Evolutionary conservation across 2,329 filamentous ascomycete genomes (phyloP).

Genomic region (Gaeumannomyces tritici): DNA sequence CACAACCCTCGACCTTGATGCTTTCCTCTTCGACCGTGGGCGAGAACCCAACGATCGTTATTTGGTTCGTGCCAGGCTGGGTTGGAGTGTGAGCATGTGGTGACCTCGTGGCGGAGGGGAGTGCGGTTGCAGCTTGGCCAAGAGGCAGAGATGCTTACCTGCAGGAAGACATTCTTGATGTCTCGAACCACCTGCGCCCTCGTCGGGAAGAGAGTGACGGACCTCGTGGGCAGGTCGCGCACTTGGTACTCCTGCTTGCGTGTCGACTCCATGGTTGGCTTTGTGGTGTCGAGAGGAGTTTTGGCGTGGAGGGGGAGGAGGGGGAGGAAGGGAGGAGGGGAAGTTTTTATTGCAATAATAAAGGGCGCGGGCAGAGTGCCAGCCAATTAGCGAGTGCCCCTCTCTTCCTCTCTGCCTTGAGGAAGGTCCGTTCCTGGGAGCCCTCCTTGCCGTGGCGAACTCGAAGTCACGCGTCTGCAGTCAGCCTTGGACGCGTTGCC

Average conservation of each 20-base stretch:
- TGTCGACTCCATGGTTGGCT: conserved; percentile 23
- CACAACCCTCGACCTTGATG: conserved; percentile 50
- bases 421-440: too few species aligned
- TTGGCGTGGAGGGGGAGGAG: too few species aligned
- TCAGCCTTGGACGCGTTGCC: too few species aligned
- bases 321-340: neutral
- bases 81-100: neutral
- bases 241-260: conserved; percentile 42
- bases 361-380: too few species aligned
- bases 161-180: conserved; percentile 42
- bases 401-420: too few species aligned
- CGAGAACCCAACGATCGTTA: conserved; percentile 44
- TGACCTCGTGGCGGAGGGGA: too few species aligned
- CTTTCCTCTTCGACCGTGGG: conserved; percentile 43
- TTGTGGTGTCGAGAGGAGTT: neutral
- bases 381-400: too few species aligned
- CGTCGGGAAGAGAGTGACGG: conserved; percentile 53
- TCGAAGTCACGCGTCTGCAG: too few species aligned
- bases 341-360: neutral
- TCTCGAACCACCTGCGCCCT: conserved; percentile 52
- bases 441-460: too few species aligned
- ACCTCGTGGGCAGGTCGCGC: conserved; percentile 46
- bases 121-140: neutral
- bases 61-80: conserved; percentile 44
- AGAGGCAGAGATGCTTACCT: conserved; percentile 22